phyloP scores from a whole-genome alignment of 1,139 yeast genomes.

The Geotrichum fermentans region DNA sequence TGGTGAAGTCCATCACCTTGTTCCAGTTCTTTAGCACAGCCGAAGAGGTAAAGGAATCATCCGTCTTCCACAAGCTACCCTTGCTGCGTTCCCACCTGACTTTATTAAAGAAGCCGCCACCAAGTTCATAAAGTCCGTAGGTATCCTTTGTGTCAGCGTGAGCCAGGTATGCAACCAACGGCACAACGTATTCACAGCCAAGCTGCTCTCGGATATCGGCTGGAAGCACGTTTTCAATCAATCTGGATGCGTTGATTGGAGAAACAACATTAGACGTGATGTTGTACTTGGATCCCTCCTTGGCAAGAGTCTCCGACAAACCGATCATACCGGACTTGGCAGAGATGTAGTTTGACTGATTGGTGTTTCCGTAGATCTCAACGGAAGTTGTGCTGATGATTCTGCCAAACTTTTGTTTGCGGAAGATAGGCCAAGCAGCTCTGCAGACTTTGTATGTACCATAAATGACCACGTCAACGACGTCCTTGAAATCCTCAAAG shows the following conservation, averaged over 20 bases:
- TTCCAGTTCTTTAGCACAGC: constrained; percentile 68
- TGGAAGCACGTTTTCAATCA: constrained; percentile 90
- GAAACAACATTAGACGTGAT: constrained; percentile 84
- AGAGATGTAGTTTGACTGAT: constrained; percentile 92
- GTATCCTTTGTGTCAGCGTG: constrained; percentile 57
- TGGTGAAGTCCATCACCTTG: constrained; percentile 55
- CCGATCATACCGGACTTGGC: constrained; percentile 90
- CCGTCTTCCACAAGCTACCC: constrained; percentile 81
- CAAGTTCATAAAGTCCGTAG: constrained; percentile 83
- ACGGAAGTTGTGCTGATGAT: constrained; percentile 91
- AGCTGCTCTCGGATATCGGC: constrained; percentile 75
- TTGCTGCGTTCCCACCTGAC: constrained; percentile 92
- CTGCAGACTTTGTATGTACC: constrained; percentile 83
- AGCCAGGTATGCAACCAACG: constrained; percentile 75
- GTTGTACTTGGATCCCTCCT: constrained; percentile 84
- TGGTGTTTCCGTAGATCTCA: constrained; percentile 93
- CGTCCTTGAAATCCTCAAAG: constrained; percentile 71
- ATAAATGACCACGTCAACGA: constrained; percentile 78
- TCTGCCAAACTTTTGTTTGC: constrained; percentile 80
- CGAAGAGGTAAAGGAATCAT: constrained; percentile 76
- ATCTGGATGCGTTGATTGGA: constrained; percentile 90
- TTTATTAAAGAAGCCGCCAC: constrained; percentile 90
- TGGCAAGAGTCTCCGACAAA: constrained; percentile 88
- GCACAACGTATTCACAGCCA: constrained; percentile 85
- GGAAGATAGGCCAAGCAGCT: constrained; percentile 92